A percentile compares a stretch with the other conserved stretches of the same genome.
These are phyloP conservation scores for Metschnikowia chrysomelidarum DNA, from an alignment of 805 yeast genomes.

Conservation along the genomic window DNA sequence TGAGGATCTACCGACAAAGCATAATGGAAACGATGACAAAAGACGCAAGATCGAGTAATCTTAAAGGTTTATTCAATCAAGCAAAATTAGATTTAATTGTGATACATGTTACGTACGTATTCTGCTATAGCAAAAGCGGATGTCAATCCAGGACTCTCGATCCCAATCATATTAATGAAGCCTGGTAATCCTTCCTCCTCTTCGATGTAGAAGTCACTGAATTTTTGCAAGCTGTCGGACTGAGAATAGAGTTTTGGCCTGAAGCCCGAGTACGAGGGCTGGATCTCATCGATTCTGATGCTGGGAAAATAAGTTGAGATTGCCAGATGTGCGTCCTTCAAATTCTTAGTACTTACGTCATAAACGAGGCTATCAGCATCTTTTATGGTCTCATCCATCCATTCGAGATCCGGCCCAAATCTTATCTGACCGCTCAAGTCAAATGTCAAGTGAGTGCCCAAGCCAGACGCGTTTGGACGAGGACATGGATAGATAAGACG, in stretches of 20 bases:
- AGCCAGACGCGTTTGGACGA: slow-evolving; percentile 63
- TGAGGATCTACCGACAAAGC: slow-evolving; percentile 53
- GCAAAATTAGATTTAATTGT: slow-evolving; percentile 15
- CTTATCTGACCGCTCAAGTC: slow-evolving; percentile 76
- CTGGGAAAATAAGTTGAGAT: slow-evolving; percentile 63
- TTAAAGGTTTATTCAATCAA: slow-evolving; percentile 17
- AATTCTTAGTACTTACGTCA: slow-evolving; percentile 46
- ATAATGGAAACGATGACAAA: slow-evolving; percentile 19
- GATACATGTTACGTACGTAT: slow-evolving; percentile 47
- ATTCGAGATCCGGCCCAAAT: slow-evolving; percentile 90
- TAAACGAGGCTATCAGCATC: slow-evolving; percentile 42
- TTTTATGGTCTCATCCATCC: slow-evolving; percentile 46
- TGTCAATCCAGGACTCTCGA: slow-evolving; percentile 91
- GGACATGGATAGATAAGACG: slow-evolving; percentile 69
- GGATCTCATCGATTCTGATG: slow-evolving; percentile 49
- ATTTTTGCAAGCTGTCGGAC: slow-evolving; percentile 35
- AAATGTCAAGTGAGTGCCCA: slow-evolving; percentile 86
- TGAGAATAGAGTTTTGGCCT: slow-evolving; percentile 69
- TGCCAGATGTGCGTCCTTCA: slow-evolving; percentile 55
- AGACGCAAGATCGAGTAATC: slow-evolving; percentile 14
- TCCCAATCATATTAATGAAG: slow-evolving; percentile 75
- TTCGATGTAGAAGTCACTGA: slow-evolving; percentile 72
- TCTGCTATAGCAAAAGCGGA: slow-evolving; percentile 80
- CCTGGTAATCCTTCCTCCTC: slow-evolving; percentile 66
- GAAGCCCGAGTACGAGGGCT: slow-evolving; percentile 76